These are phyloP conservation scores for Hemisphaericaspora lyxosophila DNA, from an alignment of 1,139 yeast genomes.

Conservation along the genomic window DNA sequence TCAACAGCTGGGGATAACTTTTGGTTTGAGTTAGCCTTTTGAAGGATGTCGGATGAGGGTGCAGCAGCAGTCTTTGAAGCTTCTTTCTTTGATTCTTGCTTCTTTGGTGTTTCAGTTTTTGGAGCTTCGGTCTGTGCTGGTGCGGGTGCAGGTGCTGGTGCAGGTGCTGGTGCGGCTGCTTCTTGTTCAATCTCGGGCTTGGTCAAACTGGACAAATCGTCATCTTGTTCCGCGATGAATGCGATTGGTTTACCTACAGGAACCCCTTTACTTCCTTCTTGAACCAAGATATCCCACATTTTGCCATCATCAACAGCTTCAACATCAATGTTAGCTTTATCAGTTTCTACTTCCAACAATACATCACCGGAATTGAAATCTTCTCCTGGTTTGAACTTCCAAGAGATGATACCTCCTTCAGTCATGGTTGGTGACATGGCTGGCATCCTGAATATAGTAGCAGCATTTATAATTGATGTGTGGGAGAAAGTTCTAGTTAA, in stretches of 20 bases:
- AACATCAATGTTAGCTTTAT: slow-evolving; percentile 89
- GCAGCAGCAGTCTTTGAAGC: background rate
- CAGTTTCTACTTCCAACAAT: slow-evolving; percentile 85
- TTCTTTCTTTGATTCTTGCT: slow-evolving; percentile 7
- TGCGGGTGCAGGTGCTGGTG: slow-evolving; percentile 13
- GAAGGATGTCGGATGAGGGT: slow-evolving; percentile 21
- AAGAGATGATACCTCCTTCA: slow-evolving; percentile 91
- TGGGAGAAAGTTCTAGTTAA: slow-evolving; percentile 19
- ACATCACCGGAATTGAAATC: slow-evolving; percentile 81
- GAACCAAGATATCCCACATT: slow-evolving; percentile 70
- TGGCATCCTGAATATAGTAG: slow-evolving; percentile 81
- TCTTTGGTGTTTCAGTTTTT: slow-evolving; percentile 11
- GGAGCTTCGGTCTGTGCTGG: slow-evolving; percentile 14
- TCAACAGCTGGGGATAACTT: slow-evolving; percentile 81
- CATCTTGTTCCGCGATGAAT: slow-evolving; percentile 81
- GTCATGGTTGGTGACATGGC: slow-evolving; percentile 99
- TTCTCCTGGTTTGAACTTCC: slow-evolving; percentile 89
- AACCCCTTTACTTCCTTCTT: slow-evolving; percentile 74
- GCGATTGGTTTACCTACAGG: slow-evolving; percentile 93
- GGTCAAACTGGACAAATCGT: slow-evolving; percentile 66
- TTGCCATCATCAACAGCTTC: slow-evolving; percentile 94
- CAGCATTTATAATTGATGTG: slow-evolving; percentile 33
- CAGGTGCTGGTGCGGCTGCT: slow-evolving; percentile 17
- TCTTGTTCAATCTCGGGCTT: slow-evolving; percentile 47
- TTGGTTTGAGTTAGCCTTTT: slow-evolving; percentile 61